Evolutionary conservation across 1,284 basidiomycete genomes (phyloP).

Genomic region (Melanopsichium pennsylvanicum): DNA sequence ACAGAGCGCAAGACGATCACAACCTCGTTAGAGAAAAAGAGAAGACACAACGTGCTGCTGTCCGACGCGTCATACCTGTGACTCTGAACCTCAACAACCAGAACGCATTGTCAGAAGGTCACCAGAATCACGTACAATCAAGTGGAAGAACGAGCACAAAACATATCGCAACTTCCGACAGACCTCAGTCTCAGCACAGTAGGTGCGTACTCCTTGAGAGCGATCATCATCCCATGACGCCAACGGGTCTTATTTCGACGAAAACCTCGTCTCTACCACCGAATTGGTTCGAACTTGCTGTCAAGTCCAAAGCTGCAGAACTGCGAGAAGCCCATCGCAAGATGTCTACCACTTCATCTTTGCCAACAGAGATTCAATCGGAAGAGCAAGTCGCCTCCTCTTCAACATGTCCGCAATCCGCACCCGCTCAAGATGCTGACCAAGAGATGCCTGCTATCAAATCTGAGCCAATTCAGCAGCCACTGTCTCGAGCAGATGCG

Average conservation of each 20-base stretch:
- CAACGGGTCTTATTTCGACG: conserved; percentile 24
- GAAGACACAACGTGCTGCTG: neutral
- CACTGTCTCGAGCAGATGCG: neutral
- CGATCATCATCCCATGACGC: conserved; percentile 27
- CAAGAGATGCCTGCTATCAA: conserved; percentile 3
- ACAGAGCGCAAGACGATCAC: neutral
- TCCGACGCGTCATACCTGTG: neutral
- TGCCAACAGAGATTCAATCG: neutral
- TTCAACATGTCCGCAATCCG: neutral
- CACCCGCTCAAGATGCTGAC: neutral
- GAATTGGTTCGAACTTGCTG: conserved; percentile 36
- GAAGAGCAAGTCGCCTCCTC: neutral
- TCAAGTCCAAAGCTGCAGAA: conserved; percentile 15
- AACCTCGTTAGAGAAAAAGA: neutral
- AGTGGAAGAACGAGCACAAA: neutral
- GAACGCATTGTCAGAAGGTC: neutral
- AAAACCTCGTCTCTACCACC: conserved; percentile 13
- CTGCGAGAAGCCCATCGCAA: conserved; percentile 33
- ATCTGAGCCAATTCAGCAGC: conserved; percentile 1
- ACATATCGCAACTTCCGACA: neutral
- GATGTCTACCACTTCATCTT: conserved; percentile 6
- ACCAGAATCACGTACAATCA: conserved; percentile 1
- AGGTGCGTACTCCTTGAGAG: conserved; percentile 14
- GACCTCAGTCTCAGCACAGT: neutral
- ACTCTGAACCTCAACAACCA: neutral